Evolutionary conservation across 179 eudicot species (phyloP).

Genomic region (Silene vulgaris): DNA sequence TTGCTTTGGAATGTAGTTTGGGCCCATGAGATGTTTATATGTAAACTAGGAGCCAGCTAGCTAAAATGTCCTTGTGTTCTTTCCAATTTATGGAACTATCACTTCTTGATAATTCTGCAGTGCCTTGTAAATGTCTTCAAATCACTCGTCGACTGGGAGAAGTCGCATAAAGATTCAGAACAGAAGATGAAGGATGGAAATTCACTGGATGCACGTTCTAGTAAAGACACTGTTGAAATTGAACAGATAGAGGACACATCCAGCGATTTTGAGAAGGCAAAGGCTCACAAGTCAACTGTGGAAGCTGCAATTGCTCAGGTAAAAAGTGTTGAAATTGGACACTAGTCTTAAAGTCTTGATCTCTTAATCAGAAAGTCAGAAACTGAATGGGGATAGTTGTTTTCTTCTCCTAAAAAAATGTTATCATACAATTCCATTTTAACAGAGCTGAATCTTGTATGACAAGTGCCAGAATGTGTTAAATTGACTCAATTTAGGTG

Average conservation of each 20-base stretch:
- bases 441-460: neutral
- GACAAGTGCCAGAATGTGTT: neutral
- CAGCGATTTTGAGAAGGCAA: conserved; percentile 80
- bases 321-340: conserved; percentile 20
- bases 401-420: neutral
- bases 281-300: conserved; percentile 87
- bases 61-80: neutral
- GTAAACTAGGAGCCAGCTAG: neutral
- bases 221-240: conserved; percentile 39
- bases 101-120: conserved; percentile 38
- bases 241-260: conserved; percentile 47
- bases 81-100: conserved; percentile 7
- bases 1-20: neutral
- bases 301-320: conserved; percentile 91
- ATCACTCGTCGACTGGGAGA: conserved; percentile 95
- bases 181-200: conserved; percentile 40
- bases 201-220: conserved; percentile 37
- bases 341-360: conserved; percentile 9
- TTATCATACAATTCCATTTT: conserved; percentile 4
- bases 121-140: conserved; percentile 85
- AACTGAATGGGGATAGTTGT: conserved; percentile 7
- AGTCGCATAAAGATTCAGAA: conserved; percentile 46
- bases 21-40: conserved; percentile 6
- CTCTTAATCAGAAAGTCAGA: conserved; percentile 5
- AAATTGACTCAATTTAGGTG: neutral